Percentiles rank a stretch among this genome's conserved stretches.
phyloP scores from a whole-genome alignment of 495 filamentous ascomycete species.

The Aspergillus diversus region DNA sequence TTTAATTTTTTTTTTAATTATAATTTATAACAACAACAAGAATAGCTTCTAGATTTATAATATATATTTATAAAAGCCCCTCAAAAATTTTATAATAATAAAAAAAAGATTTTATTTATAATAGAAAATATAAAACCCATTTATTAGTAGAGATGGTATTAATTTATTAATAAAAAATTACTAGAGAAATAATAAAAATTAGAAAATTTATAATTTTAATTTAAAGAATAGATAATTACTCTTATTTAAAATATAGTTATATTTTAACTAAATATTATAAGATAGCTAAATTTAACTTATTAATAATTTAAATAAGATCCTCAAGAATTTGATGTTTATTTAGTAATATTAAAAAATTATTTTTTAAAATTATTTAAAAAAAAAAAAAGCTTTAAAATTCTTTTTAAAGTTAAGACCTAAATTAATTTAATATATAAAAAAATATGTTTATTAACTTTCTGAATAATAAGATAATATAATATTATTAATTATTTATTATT shows the following conservation, averaged over 20 bases:
- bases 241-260: not conserved
- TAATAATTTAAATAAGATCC: not conserved
- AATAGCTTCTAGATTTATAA: not conserved
- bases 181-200: not conserved
- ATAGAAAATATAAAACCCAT: not conserved
- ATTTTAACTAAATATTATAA: not conserved
- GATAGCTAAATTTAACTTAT: not conserved
- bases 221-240: constrained; percentile 5
- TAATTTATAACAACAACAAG: not conserved
- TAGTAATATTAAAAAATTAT: constrained; percentile 3
- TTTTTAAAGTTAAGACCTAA: constrained; percentile 6
- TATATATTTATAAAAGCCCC: not conserved
- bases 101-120: not conserved
- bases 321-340: not conserved
- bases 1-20: not conserved
- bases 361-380: not conserved
- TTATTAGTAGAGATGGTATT: not conserved
- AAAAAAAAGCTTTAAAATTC: not conserved
- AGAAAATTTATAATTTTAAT: not conserved
- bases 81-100: not conserved
- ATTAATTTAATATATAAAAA: not conserved
- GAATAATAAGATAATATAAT: constrained; percentile 6
- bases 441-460: not conserved
- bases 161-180: constrained; percentile 3
- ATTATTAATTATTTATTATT: constrained; percentile 3